phyloP scores from a whole-genome alignment of 2,329 filamentous ascomycete genomes.

The Chrysosporium queenslandicum region DNA sequence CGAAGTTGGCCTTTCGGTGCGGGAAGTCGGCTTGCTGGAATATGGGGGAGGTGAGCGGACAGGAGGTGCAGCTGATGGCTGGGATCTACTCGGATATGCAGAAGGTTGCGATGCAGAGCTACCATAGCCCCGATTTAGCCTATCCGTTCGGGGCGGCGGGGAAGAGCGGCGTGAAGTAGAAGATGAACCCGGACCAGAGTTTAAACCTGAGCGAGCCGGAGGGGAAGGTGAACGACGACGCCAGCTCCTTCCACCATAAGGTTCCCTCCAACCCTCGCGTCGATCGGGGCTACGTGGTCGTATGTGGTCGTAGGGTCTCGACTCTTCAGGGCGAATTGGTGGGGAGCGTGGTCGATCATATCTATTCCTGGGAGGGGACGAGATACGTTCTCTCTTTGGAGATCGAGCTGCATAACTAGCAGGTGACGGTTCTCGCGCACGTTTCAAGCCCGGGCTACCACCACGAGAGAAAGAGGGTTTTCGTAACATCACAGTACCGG shows the following conservation, averaged over 20 bases:
- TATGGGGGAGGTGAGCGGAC: conserved; percentile 15
- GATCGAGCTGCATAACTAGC: conserved; percentile 25
- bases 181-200: conserved; percentile 46
- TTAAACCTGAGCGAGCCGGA: conserved; percentile 38
- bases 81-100: conserved; percentile 12
- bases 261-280: conserved; percentile 42
- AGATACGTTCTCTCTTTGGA: conserved; percentile 28
- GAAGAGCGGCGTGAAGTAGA: conserved; percentile 53
- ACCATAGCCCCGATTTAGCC: conserved; percentile 19
- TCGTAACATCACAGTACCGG: conserved; percentile 19
- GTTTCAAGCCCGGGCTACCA: conserved; percentile 27
- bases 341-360: conserved; percentile 36
- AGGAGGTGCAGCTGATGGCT: conserved; percentile 10
- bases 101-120: conserved; percentile 26
- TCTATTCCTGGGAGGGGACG: conserved; percentile 23
- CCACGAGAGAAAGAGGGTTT: conserved; percentile 25
- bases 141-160: conserved; percentile 42
- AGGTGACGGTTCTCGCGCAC: conserved; percentile 31
- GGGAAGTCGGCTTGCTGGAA: conserved; percentile 14
- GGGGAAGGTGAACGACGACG: conserved; percentile 47
- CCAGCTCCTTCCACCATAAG: conserved; percentile 41
- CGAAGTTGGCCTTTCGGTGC: conserved; percentile 4
- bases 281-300: conserved; percentile 47
- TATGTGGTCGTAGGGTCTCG: conserved; percentile 32
- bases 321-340: conserved; percentile 29